A percentile compares a stretch with the other conserved stretches of the same genome.
Evolutionary conservation across 768 basidiomycete species (phyloP).

Genomic region (Sistotremastrum niveocremeum): DNA sequence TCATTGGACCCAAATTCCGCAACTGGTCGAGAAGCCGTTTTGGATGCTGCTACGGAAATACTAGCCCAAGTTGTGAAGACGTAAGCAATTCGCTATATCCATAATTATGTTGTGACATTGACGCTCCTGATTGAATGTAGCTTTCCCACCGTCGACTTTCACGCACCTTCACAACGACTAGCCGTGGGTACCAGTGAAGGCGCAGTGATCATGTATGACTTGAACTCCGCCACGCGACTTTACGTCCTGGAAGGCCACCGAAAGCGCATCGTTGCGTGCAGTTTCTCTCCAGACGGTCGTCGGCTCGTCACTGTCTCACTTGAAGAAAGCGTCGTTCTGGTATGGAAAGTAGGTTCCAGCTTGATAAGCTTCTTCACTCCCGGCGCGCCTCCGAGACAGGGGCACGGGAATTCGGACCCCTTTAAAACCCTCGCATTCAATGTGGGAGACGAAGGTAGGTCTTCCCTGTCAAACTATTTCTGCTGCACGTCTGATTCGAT

Average conservation of each 20-base stretch:
- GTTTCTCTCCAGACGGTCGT: conserved; percentile 89
- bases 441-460: conserved; percentile 69
- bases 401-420: conserved; percentile 66
- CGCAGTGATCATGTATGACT: conserved; percentile 88
- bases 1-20: conserved; percentile 86
- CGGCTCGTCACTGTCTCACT: conserved; percentile 79
- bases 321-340: conserved; percentile 69
- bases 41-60: conserved; percentile 89
- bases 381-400: conserved; percentile 85
- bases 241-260: conserved; percentile 92
- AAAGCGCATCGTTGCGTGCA: conserved; percentile 66
- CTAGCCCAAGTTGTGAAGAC: conserved; percentile 89
- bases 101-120: not conserved
- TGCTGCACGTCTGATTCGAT: not conserved
- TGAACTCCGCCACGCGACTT: conserved; percentile 88
- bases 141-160: conserved; percentile 90
- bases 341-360: conserved; percentile 94
- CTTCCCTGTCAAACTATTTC: not conserved
- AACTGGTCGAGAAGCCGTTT: conserved; percentile 63
- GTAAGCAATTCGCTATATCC: conserved; percentile 27
- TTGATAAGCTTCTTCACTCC: conserved; percentile 83
- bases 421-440: conserved; percentile 83
- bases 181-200: conserved; percentile 93
- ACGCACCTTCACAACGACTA: conserved; percentile 72
- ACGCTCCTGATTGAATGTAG: conserved; percentile 22